phyloP scores from a whole-genome alignment of 179 eudicot species.

The Patellifolia procumbens region DNA sequence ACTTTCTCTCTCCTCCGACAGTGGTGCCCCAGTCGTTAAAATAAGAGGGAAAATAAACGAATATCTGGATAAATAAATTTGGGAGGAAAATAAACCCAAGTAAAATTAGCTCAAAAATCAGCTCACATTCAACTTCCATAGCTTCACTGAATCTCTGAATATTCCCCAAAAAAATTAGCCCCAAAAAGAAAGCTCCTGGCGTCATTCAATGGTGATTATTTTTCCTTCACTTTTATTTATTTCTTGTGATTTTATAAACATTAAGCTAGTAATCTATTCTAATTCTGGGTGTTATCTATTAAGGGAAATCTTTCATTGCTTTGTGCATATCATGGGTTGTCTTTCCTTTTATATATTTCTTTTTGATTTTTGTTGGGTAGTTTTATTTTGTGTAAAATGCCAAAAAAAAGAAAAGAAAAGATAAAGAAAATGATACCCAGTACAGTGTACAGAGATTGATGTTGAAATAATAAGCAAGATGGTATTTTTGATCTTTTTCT shows the following conservation, averaged over 20 bases:
- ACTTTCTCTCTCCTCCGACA: conserved; percentile 32
- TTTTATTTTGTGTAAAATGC: not conserved
- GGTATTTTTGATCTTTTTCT: no score
- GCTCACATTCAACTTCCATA: not conserved
- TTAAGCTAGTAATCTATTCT: not conserved
- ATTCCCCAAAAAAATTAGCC: not conserved
- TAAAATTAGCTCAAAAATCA: not conserved
- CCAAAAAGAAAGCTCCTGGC: not conserved
- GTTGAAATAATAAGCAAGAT: not conserved
- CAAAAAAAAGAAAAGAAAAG: not conserved
- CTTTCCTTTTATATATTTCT: not conserved
- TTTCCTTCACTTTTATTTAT: not conserved
- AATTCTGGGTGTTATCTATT: conserved; percentile 8
- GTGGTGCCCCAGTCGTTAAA: not conserved
- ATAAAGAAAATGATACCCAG: not conserved
- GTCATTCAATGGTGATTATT: conserved; percentile 16
- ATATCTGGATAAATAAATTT: not conserved
- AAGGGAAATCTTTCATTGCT: not conserved
- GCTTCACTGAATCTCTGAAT: conserved; percentile 9
- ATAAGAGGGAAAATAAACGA: not conserved
- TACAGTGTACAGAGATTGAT: not conserved
- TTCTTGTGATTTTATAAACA: not conserved
- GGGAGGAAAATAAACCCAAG: not conserved
- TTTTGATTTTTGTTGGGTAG: not conserved
- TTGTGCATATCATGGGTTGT: not conserved